Percentiles rank a stretch among this genome's conserved stretches.
phyloP scores from a whole-genome alignment of 331 rosid species.

The Prunus yedoensis region DNA sequence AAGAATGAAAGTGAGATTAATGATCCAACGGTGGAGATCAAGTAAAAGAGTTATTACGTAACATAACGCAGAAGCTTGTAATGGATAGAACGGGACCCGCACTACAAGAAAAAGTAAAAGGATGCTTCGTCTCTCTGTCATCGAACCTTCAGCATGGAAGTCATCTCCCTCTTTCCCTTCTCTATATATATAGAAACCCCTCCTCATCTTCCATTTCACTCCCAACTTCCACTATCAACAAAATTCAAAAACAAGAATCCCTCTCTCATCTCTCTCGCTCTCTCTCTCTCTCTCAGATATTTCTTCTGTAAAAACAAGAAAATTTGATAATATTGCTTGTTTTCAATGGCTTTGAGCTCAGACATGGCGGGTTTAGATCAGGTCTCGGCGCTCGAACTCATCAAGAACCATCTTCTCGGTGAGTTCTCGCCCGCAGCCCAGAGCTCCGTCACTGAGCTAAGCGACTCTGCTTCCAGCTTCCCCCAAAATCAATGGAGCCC shows the following conservation, averaged over 20 bases:
- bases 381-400: constrained; percentile 42
- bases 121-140: constrained; percentile 34
- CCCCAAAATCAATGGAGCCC: constrained; percentile 5
- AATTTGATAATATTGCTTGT: not conserved
- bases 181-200: not conserved
- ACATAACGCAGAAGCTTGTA: not conserved
- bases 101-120: not conserved
- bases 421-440: constrained; percentile 53
- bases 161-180: constrained; percentile 24
- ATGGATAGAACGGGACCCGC: not conserved
- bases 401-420: constrained; percentile 71
- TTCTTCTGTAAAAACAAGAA: not conserved
- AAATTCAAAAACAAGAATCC: not conserved
- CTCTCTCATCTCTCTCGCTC: not conserved
- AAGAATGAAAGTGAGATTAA: not conserved
- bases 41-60: not conserved
- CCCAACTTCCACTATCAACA: constrained; percentile 13
- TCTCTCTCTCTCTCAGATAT: not conserved
- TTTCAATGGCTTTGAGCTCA: not conserved
- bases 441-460: constrained; percentile 2
- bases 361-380: constrained; percentile 39
- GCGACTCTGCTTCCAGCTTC: not conserved
- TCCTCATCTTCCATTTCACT: constrained; percentile 12
- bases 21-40: not conserved
- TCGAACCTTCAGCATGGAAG: not conserved